phyloP scores from a whole-genome alignment of 2,329 filamentous ascomycete genomes.

The Alternaria gaisen region DNA sequence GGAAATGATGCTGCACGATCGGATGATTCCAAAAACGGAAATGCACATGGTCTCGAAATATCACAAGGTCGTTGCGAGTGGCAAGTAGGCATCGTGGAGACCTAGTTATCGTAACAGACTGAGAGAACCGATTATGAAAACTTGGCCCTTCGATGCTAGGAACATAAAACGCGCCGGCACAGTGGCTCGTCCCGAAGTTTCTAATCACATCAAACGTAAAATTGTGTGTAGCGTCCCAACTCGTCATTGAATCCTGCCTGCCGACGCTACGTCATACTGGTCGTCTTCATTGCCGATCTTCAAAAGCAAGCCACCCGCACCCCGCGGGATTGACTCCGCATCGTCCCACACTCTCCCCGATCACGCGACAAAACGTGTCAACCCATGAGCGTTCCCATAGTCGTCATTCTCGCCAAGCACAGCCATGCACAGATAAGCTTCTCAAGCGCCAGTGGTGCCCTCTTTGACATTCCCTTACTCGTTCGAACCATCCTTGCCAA shows the following conservation, averaged over 20 bases:
- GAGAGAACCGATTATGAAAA: background rate
- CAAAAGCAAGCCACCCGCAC: background rate
- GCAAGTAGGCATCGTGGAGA: no score
- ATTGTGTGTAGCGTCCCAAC: background rate
- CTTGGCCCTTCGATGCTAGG: background rate
- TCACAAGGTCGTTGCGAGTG: no score
- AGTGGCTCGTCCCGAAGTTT: background rate
- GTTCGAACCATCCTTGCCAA: background rate
- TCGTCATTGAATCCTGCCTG: background rate
- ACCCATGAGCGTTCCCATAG: background rate
- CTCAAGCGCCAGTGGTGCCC: slow-evolving; percentile 10
- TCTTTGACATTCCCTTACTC: background rate
- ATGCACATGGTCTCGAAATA: background rate
- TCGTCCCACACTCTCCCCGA: background rate
- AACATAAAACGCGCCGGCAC: background rate
- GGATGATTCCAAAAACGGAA: background rate
- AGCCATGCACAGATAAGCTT: slow-evolving; percentile 11
- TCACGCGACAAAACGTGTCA: slow-evolving; percentile 5
- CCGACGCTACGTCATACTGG: background rate
- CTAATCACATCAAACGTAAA: background rate
- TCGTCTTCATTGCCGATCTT: background rate
- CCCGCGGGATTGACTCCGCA: background rate
- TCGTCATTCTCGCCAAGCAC: slow-evolving; percentile 6
- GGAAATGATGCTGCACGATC: background rate
- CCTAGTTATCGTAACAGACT: background rate